Evolutionary conservation across 306 rosid species (phyloP), one percentile per base, ranked within the genome.

Genomic region (Lupinus albus): DNA sequence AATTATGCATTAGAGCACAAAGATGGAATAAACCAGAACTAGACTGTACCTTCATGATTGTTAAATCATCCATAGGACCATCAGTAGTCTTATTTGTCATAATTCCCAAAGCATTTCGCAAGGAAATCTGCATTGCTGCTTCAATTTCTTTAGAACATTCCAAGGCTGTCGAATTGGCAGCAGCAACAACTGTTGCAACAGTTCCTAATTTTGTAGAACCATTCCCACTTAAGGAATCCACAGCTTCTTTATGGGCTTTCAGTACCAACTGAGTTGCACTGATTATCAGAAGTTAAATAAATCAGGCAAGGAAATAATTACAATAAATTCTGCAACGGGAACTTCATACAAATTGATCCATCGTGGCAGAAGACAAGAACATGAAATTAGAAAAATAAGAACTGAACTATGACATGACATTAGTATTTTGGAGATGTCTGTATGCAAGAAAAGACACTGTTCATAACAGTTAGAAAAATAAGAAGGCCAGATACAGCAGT

Each of bases 171-270:
- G 99, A 86, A 79, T 90, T 90, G 53, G 99, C 99, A 60, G 99
- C 97, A 79, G 99, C 94, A 70, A 94, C 95, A 48, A 91, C 99
- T 14, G 99, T 70, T 70, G 99, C 99, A 68, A 94, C 97, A 4
- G 96, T 87, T 85, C 99, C 99, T 61, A 94, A 77, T 81, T 86
- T 90, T 52, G 99, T 67, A 60, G 99, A 88, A 56, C 99, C 96
- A 75, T 64, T 86, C 68, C 99, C 99, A 46, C 99, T 91, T 77
- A 90, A 84, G 62, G 97, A 90, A 85, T 86, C 86, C 61, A 94
- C 99, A 61, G 99, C 99, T 79, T 94, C 99, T 76, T 86, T 90
- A 69, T 94, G 99, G 56, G 99, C 99, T 79, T 85, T 94, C 14
- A 94, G 86, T 61, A 90, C 99, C 87, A 90, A 80, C 74, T 90